These are phyloP conservation scores for Perkinsus chesapeaki DNA, from an alignment of 169 alveolate species.

Conservation along the genomic window DNA sequence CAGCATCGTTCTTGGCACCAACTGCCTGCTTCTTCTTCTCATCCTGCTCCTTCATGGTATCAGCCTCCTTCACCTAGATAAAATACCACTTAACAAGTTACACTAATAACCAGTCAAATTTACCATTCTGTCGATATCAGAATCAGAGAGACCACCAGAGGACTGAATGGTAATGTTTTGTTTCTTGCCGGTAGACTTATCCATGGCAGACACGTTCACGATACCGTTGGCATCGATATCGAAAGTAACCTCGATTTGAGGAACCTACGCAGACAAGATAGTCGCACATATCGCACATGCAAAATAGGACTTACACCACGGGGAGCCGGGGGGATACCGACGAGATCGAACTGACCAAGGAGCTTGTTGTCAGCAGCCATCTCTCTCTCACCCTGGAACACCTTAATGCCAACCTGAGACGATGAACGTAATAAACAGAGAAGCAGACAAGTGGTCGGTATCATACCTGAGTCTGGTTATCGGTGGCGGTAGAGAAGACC, in stretches of 20 bases:
- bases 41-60: constrained; percentile 78
- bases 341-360: constrained; percentile 94
- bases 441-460: not conserved
- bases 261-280: constrained; percentile 40
- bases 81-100: not conserved
- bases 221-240: constrained; percentile 97
- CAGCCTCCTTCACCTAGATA: constrained; percentile 83
- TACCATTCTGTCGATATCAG: constrained; percentile 88
- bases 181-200: constrained; percentile 91
- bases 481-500: constrained; percentile 95
- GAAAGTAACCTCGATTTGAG: constrained; percentile 89
- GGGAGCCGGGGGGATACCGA: constrained; percentile 97
- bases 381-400: constrained; percentile 97
- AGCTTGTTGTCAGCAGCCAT: constrained; percentile 94
- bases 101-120: not conserved
- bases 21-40: constrained; percentile 81
- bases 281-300: not conserved
- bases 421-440: not conserved
- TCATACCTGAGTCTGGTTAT: constrained; percentile 83
- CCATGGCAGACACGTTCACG: constrained; percentile 93
- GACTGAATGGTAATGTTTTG: constrained; percentile 90
- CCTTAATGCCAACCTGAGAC: constrained; percentile 88
- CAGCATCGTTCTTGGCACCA: constrained; percentile 89
- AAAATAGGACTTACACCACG: constrained; percentile 67
- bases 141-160: constrained; percentile 89